A percentile compares a stretch with the other conserved stretches of the same genome.
These are phyloP conservation scores for Amphirosellinia nigrospora DNA, from an alignment of 495 filamentous ascomycete genomes.

Conservation along the genomic window DNA sequence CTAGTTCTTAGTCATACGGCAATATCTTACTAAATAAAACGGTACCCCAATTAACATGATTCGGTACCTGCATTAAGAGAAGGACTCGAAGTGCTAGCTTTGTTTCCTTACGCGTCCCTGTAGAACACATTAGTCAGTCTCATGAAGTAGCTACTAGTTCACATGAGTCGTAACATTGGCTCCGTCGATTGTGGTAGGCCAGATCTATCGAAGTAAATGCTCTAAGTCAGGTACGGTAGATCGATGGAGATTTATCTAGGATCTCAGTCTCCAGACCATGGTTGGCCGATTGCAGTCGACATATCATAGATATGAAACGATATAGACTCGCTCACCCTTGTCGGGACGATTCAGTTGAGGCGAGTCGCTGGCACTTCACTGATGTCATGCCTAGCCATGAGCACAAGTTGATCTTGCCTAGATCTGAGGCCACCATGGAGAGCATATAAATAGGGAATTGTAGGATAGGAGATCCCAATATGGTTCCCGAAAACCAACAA, in stretches of 20 bases:
- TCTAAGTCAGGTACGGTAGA: constrained; percentile 1
- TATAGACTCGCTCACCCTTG: not conserved
- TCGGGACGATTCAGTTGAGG: not conserved
- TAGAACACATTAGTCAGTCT: constrained; percentile 18
- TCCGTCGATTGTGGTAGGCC: not conserved
- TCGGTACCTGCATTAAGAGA: constrained; percentile 19
- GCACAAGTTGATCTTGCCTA: not conserved
- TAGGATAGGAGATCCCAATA: not conserved
- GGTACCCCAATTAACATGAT: constrained; percentile 22
- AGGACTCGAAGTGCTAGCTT: not conserved
- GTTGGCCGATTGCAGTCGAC: not conserved
- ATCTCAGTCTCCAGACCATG: not conserved
- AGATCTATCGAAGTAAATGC: not conserved
- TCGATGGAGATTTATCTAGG: not conserved
- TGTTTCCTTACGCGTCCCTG: not conserved
- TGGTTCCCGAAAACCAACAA: not conserved
- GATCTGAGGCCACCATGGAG: not conserved
- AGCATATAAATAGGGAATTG: constrained; percentile 15
- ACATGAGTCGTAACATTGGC: constrained; percentile 17
- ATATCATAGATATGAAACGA: not conserved
- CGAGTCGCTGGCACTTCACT: not conserved
- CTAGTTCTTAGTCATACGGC: not conserved
- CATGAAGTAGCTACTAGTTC: not conserved
- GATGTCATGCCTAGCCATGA: constrained; percentile 3
- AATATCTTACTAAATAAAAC: not conserved